These are phyloP conservation scores for Xerocomellus dryophilus DNA, from an alignment of 768 basidiomycete species.

Conservation along the genomic window DNA sequence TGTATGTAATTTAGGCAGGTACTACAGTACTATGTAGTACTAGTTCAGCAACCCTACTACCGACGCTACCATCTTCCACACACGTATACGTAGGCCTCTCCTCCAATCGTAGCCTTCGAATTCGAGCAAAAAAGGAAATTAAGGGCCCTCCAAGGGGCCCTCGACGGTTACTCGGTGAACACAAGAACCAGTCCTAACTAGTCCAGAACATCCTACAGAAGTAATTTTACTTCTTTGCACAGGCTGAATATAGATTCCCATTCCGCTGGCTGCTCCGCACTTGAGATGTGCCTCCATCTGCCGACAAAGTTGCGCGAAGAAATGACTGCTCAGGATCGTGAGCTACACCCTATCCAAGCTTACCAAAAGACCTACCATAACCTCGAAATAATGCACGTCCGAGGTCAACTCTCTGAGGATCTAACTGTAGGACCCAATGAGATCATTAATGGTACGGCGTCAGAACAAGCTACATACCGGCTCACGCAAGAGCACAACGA, in stretches of 20 bases:
- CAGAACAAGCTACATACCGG: slow-evolving; percentile 38
- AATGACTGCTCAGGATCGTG: slow-evolving; percentile 35
- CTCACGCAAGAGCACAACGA: slow-evolving; percentile 51
- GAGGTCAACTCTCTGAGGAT: slow-evolving; percentile 25
- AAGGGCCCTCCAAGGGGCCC: no score
- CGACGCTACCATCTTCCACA: no score
- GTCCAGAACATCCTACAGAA: no score
- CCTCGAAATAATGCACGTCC: slow-evolving; percentile 45
- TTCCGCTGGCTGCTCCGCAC: slow-evolving; percentile 34
- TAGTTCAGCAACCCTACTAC: no score
- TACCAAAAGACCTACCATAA: slow-evolving; percentile 36
- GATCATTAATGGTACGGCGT: not conserved
- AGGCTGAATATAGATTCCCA: slow-evolving; percentile 57
- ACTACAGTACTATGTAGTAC: no score
- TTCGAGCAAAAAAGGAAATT: no score
- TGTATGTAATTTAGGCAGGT: no score
- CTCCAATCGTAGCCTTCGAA: no score
- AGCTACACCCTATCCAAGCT: slow-evolving; percentile 1
- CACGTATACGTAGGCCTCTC: no score
- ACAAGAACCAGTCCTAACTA: no score
- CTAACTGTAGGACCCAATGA: slow-evolving; percentile 18
- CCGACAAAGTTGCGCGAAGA: slow-evolving; percentile 54
- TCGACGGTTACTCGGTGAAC: no score
- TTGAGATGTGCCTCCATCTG: slow-evolving; percentile 38
- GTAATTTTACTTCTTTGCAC: slow-evolving; percentile 36